A percentile compares a stretch with the other conserved stretches of the same genome.
These are phyloP conservation scores for Lenwebbia sp. DNA, from an alignment of 345 rosid genomes.

Conservation along the genomic window DNA sequence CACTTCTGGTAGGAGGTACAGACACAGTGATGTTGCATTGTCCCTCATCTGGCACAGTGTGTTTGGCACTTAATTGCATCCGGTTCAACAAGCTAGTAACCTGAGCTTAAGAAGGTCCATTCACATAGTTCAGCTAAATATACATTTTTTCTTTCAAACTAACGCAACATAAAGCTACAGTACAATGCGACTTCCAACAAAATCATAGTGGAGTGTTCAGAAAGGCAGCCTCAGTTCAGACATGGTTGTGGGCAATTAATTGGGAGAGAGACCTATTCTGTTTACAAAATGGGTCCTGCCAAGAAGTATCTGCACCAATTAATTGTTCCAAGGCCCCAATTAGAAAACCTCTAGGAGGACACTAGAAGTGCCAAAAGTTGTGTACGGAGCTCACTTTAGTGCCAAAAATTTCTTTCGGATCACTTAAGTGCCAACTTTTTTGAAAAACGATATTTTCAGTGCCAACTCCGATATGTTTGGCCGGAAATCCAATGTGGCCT, in stretches of 20 bases:
- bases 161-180: background rate
- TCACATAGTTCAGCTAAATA: background rate
- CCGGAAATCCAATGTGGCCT: no score
- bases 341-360: background rate
- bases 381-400: no score
- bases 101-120: conserved; percentile 18
- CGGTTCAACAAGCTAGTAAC: conserved; percentile 55
- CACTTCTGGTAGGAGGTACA: conserved; percentile 84
- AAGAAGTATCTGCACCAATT: background rate
- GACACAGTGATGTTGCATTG: conserved; percentile 40
- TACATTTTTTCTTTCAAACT: background rate
- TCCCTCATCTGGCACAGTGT: conserved; percentile 18
- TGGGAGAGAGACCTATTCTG: background rate
- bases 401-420: no score
- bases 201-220: background rate
- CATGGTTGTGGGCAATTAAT: background rate
- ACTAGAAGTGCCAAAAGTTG: no score
- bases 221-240: background rate
- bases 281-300: background rate
- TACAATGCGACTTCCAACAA: background rate
- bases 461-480: no score
- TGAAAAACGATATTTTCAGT: no score
- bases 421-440: no score
- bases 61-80: conserved; percentile 68
- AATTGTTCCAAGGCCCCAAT: background rate